phyloP scores from a whole-genome alignment of 2,329 filamentous ascomycete genomes.

The Biscogniauxia mediterranea region DNA sequence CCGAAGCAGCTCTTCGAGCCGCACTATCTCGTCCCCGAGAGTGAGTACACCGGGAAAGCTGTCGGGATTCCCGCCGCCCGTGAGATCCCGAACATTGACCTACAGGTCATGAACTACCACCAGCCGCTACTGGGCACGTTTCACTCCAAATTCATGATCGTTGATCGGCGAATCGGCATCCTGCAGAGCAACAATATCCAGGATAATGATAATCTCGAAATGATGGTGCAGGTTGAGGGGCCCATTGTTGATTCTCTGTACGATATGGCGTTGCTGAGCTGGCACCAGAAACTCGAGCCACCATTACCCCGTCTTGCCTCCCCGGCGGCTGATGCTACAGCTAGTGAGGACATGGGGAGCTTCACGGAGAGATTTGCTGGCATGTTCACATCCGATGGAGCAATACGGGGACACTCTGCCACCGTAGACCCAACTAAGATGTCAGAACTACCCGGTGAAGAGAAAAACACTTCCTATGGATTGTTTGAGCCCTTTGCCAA shows the following conservation, averaged over 20 bases:
- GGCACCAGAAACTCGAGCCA: slow-evolving; percentile 62
- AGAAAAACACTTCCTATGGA: not conserved
- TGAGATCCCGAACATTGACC: slow-evolving; percentile 69
- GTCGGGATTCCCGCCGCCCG: slow-evolving; percentile 60
- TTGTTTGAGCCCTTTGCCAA: not conserved
- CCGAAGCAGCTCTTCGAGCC: slow-evolving; percentile 63
- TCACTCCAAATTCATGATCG: slow-evolving; percentile 74
- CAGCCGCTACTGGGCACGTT: slow-evolving; percentile 69
- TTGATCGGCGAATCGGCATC: slow-evolving; percentile 69
- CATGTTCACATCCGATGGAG: slow-evolving; percentile 31
- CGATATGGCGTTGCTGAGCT: slow-evolving; percentile 71
- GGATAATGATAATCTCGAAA: slow-evolving; percentile 78
- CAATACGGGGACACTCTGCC: slow-evolving; percentile 30
- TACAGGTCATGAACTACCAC: slow-evolving; percentile 74
- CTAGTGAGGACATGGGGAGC: slow-evolving; percentile 18
- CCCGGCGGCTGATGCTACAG: slow-evolving; percentile 41
- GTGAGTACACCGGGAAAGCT: slow-evolving; percentile 55
- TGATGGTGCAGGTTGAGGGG: slow-evolving; percentile 75
- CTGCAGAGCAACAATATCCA: slow-evolving; percentile 78
- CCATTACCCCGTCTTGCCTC: slow-evolving; percentile 54
- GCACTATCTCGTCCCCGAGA: slow-evolving; percentile 58
- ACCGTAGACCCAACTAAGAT: slow-evolving; percentile 30
- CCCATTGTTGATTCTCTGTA: slow-evolving; percentile 75
- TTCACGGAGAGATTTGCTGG: slow-evolving; percentile 25
- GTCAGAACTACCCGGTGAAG: not conserved